Base-by-base conservation (phyloP, 164 flowering plant genomes). In the Piper longum region DNA sequence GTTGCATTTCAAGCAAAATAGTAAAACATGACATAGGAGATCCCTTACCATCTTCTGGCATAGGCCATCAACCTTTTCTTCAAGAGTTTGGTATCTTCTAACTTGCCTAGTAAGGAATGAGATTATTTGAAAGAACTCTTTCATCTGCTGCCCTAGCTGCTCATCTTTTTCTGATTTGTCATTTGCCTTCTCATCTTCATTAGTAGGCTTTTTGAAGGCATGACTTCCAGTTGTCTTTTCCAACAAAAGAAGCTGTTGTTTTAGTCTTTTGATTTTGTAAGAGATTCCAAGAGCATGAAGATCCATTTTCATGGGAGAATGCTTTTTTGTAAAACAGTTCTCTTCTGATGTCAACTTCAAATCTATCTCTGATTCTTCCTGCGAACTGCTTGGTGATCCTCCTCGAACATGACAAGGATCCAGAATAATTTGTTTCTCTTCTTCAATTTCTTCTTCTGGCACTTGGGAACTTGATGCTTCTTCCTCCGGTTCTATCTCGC, bases 251-350 rank as follows among this genome's bases (percentile, higher is more conserved):
- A 95, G 80, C 59, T 88, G 95, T 72, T 95, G 97, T 64, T 85
- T 88, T 57, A 95, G 80, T 78, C 97, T 83, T 75, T 91, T 88
- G 71, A 95, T 86, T 71, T 88, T 95, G 79, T 78, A 87, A 43
- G 91, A 85, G 61, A 95, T 85, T 69, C 96, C 97, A 60, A 90
- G 82, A 62, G 96, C 93, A 71, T 80, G 85, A 63, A 90, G 73
- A 74, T 90, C 97, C 81, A 85, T 74, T 70, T 80, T 88, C 90
- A 85, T 82, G 17, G 70, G 16, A 44, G 77, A 63, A 56, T 55
- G 73, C 61, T 74, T 80, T 64, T 67, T 81, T 16, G 55, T 63
- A 51, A 54, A 59, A 51, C 66, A 62, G 17, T 70, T 70, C 19
- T 66, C 66, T 2, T 56, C 57, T 6, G 78, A 56, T 19, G 73